Conservation (phyloP, 495 filamentous ascomycete genomes). For the Aspergillus sparsus region DNA sequence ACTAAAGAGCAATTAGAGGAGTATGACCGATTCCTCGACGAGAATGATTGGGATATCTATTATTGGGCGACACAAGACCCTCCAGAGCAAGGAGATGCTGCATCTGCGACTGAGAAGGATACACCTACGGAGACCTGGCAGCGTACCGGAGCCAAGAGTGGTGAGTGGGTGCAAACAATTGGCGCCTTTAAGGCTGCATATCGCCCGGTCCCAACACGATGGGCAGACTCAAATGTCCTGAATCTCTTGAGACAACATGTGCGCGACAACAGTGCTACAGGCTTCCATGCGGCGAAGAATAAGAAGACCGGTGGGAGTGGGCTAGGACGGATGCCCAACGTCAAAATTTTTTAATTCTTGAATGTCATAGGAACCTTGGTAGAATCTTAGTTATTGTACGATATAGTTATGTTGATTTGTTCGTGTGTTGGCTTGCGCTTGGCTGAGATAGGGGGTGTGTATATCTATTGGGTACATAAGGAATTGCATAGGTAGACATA, state of each 20-base stretch:
- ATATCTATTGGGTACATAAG: background rate
- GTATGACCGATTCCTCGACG: constrained; percentile 94
- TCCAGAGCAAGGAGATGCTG: constrained; percentile 46
- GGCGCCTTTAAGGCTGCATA: constrained; percentile 94
- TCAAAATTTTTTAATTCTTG: constrained; percentile 50
- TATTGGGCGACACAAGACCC: constrained; percentile 98
- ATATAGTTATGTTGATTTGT: constrained; percentile 4
- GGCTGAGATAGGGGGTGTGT: background rate
- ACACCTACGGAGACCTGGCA: constrained; percentile 57
- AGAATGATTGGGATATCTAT: constrained; percentile 99
- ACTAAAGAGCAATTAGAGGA: constrained; percentile 68
- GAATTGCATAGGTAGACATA: no score
- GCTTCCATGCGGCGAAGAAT: constrained; percentile 51
- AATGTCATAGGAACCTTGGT: background rate
- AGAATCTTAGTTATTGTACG: constrained; percentile 1
- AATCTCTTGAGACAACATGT: constrained; percentile 79
- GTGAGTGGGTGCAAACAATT: constrained; percentile 96
- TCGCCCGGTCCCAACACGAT: constrained; percentile 80
- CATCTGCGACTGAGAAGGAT: constrained; percentile 36
- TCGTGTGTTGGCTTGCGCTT: background rate
- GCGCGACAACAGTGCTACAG: constrained; percentile 54
- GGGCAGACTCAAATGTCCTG: constrained; percentile 80
- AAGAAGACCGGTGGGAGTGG: constrained; percentile 50
- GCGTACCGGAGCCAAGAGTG: constrained; percentile 54
- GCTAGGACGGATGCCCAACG: constrained; percentile 53